phyloP scores from a whole-genome alignment of 805 yeast genomes.

The Metschnikowia proteae region DNA sequence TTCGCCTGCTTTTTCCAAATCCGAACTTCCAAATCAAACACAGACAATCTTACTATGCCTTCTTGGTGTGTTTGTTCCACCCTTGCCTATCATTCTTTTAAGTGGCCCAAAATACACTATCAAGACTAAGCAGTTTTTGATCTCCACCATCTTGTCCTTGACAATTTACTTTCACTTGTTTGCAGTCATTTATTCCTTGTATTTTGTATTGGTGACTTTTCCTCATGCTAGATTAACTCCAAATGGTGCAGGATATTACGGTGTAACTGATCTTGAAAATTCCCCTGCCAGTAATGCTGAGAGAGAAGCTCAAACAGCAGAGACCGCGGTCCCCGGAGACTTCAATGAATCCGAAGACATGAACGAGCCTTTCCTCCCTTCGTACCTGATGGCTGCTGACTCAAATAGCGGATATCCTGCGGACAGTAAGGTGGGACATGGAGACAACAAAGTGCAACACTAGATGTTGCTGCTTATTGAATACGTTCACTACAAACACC shows the following conservation, averaged over 20 bases:
- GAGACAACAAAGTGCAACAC: slow-evolving; percentile 1
- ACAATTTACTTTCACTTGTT: slow-evolving; percentile 25
- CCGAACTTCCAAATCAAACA: slow-evolving; percentile 11
- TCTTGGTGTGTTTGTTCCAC: slow-evolving; percentile 35
- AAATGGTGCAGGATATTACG: slow-evolving; percentile 1
- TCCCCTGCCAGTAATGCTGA: not conserved
- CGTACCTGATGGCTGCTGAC: not conserved
- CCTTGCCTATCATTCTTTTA: slow-evolving; percentile 34
- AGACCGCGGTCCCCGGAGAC: not conserved
- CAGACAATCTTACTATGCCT: slow-evolving; percentile 28
- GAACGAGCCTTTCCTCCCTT: not conserved
- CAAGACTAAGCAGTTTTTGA: slow-evolving; percentile 32
- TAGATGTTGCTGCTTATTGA: not conserved
- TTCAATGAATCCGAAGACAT: not conserved
- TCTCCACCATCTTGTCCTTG: slow-evolving; percentile 28
- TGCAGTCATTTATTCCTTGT: slow-evolving; percentile 31
- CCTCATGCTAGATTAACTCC: slow-evolving; percentile 13
- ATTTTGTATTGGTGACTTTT: slow-evolving; percentile 24
- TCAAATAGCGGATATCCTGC: not conserved
- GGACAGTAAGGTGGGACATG: not conserved
- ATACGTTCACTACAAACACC: not conserved
- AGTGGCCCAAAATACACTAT: slow-evolving; percentile 26
- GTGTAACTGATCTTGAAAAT: not conserved
- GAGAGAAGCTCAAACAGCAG: not conserved
- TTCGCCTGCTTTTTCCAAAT: slow-evolving; percentile 12